These are phyloP conservation scores for Terfezia boudieri DNA, from an alignment of 495 filamentous ascomycete genomes.

Conservation along the genomic window DNA sequence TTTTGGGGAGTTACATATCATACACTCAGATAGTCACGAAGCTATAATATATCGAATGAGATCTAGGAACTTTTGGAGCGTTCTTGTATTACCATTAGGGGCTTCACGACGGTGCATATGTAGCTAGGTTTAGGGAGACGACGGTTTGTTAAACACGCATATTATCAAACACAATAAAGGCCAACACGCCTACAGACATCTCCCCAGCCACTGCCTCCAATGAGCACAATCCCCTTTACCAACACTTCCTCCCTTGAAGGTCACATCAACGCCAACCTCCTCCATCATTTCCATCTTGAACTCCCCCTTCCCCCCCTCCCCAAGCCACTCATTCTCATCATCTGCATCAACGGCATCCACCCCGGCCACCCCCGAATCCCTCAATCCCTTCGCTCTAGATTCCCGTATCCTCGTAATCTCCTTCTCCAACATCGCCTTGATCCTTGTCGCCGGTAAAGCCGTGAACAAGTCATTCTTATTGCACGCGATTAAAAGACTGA, in stretches of 20 bases:
- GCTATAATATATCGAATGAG: too few relatives aligned
- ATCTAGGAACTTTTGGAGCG: too few relatives aligned
- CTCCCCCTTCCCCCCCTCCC: constrained; percentile 46
- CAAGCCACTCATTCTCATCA: constrained; percentile 62
- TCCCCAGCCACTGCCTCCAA: constrained; percentile 67
- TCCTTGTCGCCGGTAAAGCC: constrained; percentile 57
- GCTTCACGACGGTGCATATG: too few relatives aligned
- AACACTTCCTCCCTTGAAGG: constrained; percentile 59
- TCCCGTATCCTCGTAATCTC: constrained; percentile 64
- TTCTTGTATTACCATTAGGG: too few relatives aligned
- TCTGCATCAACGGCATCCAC: constrained; percentile 32
- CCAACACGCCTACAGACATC: constrained; percentile 23
- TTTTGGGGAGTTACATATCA: too few relatives aligned
- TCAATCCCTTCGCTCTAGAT: constrained; percentile 53
- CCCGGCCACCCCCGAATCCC: constrained; percentile 48
- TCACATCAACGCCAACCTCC: constrained; percentile 57
- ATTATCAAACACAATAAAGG: background rate
- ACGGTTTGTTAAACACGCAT: too few relatives aligned
- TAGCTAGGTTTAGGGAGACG: too few relatives aligned
- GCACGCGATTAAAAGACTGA: constrained; percentile 56
- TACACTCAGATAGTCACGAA: too few relatives aligned
- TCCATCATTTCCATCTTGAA: constrained; percentile 68
- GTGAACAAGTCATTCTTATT: constrained; percentile 96
- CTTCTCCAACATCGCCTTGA: constrained; percentile 50
- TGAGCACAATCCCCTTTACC: constrained; percentile 35